Conservation (phyloP, 1,284 basidiomycete genomes). For the Malassezia brasiliensis region DNA sequence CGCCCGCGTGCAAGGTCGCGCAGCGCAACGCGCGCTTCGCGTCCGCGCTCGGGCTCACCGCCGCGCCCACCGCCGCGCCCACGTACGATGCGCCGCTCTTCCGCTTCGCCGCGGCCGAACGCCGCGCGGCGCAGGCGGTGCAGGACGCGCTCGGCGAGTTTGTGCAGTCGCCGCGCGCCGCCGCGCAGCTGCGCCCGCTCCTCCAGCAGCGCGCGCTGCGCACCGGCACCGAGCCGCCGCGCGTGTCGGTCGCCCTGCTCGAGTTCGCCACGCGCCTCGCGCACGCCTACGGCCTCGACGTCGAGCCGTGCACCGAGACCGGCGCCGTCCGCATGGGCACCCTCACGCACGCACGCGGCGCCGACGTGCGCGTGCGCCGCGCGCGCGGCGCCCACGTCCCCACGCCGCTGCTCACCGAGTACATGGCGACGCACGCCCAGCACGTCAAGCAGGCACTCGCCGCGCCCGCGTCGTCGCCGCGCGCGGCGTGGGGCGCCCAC, state of each 20-base stretch:
- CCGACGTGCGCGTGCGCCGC: constrained; percentile 30
- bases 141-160: constrained; percentile 39
- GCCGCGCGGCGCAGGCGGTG: constrained; percentile 29
- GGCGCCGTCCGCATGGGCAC: constrained; percentile 2
- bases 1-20: constrained; percentile 33
- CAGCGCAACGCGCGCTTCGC: constrained; percentile 45
- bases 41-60: constrained; percentile 39
- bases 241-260: constrained; percentile 28
- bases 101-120: constrained; percentile 26
- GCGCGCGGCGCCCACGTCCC: constrained; percentile 34
- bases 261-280: constrained; percentile 39
- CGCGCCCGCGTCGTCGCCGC: not conserved
- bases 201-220: constrained; percentile 4
- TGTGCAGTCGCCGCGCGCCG: constrained; percentile 36
- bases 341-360: not conserved
- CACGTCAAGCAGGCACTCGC: not conserved
- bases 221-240: constrained; percentile 8
- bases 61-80: constrained; percentile 21
- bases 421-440: not conserved
- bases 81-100: constrained; percentile 21
- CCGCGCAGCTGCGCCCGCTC: constrained; percentile 24
- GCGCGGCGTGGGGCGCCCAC: not conserved
- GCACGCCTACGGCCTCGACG: constrained; percentile 26
- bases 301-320: not conserved
- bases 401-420: constrained; percentile 28